Evolutionary conservation across 768 basidiomycete species (phyloP), one percentile per base, ranked within the genome.

Genomic region (Hericium erinaceus): DNA sequence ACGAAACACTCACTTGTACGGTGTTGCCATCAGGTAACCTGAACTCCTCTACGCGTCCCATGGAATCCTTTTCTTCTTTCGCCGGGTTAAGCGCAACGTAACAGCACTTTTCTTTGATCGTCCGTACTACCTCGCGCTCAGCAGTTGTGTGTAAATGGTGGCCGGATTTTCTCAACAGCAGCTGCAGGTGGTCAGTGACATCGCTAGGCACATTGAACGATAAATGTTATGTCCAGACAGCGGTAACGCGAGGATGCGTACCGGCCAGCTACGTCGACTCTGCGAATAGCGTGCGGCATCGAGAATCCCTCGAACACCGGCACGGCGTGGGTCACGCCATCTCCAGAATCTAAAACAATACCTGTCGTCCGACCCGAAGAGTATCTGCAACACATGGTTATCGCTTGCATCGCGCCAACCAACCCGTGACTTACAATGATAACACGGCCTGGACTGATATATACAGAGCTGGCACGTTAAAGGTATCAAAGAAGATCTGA

Each of bases 251-350:
- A 40, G 49, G 38, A 52, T 33, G 67, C 77, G 62, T 68, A 91
- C 92, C 95, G 81, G 70, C 97, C 97, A 39, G 97, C 97, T 15
- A 99, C 84, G 68, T 99, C 97, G 48, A 99, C 89, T 64, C 97
- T 80, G 44, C 93, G 84, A 63, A 98, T 95, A 41, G 97, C 95
- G 69, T 98, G 95, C 46, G 95, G 94, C 92, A 98, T 98, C 6
- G 93, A 95, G 76, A 98, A 98, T 0, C 97, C 97, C 67, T 99
- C 97, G 66, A 95, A 99, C 16, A 99, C 95, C 3, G 97, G 97
- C 2, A 99, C 97, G 13, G 97, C 92, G 61, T 99, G 97, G 22
- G 97, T 98, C 8, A 99, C 97, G 26, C 97, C 97, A 68, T 99
- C 97, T 11, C 97, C 97, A 5, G 95, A 98, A 69, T 99, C 97